Evolutionary conservation across 2,329 filamentous ascomycete species (phyloP).

Genomic region (Paraphaeosphaeria sporulosa): DNA sequence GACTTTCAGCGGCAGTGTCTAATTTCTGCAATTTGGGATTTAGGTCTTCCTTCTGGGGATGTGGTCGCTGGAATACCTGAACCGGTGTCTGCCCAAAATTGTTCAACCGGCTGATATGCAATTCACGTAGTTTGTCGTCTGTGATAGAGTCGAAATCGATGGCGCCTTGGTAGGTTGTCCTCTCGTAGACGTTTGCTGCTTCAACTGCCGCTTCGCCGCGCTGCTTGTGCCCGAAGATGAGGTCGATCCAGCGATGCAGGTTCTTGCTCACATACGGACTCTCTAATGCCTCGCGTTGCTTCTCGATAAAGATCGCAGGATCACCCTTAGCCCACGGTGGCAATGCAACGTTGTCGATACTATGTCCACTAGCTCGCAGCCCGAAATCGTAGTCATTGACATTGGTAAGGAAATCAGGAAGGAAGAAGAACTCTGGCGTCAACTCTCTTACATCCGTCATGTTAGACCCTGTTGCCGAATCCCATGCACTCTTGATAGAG

Average conservation of each 20-base stretch:
- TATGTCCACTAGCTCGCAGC: conserved; percentile 77
- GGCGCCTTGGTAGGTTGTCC: conserved; percentile 92
- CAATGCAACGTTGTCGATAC: conserved; percentile 86
- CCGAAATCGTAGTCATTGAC: conserved; percentile 96
- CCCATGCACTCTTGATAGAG: conserved; percentile 89
- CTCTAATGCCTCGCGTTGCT: conserved; percentile 94
- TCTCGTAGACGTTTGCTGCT: conserved; percentile 93
- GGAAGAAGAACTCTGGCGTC: conserved; percentile 96
- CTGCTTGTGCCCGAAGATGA: conserved; percentile 94
- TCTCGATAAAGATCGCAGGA: conserved; percentile 92
- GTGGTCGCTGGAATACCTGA: conserved; percentile 85
- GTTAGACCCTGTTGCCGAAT: conserved; percentile 85
- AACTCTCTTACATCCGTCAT: conserved; percentile 95
- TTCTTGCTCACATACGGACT: conserved; percentile 90
- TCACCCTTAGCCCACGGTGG: conserved; percentile 97
- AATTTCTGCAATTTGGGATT: conserved; percentile 72
- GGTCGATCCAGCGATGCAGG: conserved; percentile 93
- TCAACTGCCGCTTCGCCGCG: conserved; percentile 91
- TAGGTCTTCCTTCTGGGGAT: conserved; percentile 76
- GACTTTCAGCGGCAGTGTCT: conserved; percentile 77
- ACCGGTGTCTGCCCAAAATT: conserved; percentile 98
- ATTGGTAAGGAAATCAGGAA: conserved; percentile 95
- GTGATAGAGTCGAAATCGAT: conserved; percentile 91
- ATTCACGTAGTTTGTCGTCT: conserved; percentile 84
- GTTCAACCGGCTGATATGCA: conserved; percentile 95